Evolutionary conservation across 139 green algal genomes (phyloP).

Genomic region (Gonium pectorale): DNA sequence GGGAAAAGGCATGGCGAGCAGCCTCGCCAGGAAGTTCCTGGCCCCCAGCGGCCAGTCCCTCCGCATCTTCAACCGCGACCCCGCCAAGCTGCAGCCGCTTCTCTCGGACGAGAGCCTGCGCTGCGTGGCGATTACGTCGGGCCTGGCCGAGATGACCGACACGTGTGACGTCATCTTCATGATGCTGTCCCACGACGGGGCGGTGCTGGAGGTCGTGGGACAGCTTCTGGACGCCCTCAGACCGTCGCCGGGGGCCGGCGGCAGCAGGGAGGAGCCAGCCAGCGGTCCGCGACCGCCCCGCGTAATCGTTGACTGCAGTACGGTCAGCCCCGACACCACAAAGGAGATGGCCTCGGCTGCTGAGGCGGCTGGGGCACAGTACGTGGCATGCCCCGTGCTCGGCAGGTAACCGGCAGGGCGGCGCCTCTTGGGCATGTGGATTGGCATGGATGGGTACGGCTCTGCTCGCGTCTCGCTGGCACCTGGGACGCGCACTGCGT

Average conservation of each 20-base stretch:
- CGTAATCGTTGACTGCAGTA: slow-evolving; percentile 11
- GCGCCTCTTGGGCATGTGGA: no score
- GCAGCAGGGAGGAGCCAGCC: no score
- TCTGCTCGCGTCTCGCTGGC: no score
- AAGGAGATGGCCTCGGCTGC: not conserved
- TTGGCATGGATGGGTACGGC: no score
- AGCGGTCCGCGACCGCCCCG: not conserved
- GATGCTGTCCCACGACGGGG: slow-evolving; percentile 8
- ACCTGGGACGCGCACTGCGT: no score
- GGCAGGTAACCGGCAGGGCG: no score
- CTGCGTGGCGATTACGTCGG: not conserved
- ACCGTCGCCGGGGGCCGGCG: not conserved
- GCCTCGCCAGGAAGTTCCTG: not conserved
- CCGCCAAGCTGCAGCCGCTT: not conserved
- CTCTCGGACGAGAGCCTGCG: not conserved
- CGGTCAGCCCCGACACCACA: slow-evolving; percentile 24
- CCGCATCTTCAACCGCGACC: slow-evolving; percentile 12
- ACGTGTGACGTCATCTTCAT: not conserved
- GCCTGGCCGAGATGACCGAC: not conserved
- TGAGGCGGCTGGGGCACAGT: not conserved
- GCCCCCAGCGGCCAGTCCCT: not conserved
- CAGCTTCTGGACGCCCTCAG: not conserved
- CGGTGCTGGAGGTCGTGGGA: not conserved
- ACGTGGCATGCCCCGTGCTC: slow-evolving; percentile 25
- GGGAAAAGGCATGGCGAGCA: slow-evolving; percentile 11